Conservation (phyloP, 352 stramenopile genomes). For the Thraustotheca clavata region DNA sequence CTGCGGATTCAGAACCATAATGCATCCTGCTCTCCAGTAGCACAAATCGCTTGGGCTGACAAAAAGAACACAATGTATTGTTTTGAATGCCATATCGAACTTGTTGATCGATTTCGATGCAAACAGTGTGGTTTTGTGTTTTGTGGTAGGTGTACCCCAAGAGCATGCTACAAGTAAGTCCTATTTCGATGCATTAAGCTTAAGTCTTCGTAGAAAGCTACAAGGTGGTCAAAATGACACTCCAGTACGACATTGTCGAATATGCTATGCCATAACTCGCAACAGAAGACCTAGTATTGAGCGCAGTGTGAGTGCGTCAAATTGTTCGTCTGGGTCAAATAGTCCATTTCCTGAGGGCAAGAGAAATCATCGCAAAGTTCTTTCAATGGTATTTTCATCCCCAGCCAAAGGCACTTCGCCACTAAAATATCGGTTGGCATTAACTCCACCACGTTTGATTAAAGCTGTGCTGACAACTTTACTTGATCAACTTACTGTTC, state of each 20-base stretch:
- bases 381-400: conserved; percentile 43
- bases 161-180: conserved; percentile 55
- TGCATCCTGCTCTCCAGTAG: conserved; percentile 51
- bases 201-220: conserved; percentile 38
- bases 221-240: conserved; percentile 39
- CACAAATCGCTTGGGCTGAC: conserved; percentile 73
- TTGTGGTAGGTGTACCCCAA: conserved; percentile 62
- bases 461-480: conserved; percentile 79
- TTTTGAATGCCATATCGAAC: conserved; percentile 62
- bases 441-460: conserved; percentile 60
- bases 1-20: conserved; percentile 55
- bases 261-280: conserved; percentile 70
- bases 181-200: background rate
- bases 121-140: conserved; percentile 82
- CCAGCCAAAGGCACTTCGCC: conserved; percentile 24
- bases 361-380: conserved; percentile 36
- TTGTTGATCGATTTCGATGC: conserved; percentile 61
- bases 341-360: too few species aligned
- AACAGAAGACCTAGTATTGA: conserved; percentile 48
- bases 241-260: conserved; percentile 58
- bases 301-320: conserved; percentile 9
- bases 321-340: conserved; percentile 20
- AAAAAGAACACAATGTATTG: conserved; percentile 61
- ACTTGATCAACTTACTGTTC: conserved; percentile 74
- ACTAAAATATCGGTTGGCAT: conserved; percentile 61